These are phyloP conservation scores for Gonapodya prolifera DNA, from an alignment of 192 early-diverging fungal species.

Conservation along the genomic window DNA sequence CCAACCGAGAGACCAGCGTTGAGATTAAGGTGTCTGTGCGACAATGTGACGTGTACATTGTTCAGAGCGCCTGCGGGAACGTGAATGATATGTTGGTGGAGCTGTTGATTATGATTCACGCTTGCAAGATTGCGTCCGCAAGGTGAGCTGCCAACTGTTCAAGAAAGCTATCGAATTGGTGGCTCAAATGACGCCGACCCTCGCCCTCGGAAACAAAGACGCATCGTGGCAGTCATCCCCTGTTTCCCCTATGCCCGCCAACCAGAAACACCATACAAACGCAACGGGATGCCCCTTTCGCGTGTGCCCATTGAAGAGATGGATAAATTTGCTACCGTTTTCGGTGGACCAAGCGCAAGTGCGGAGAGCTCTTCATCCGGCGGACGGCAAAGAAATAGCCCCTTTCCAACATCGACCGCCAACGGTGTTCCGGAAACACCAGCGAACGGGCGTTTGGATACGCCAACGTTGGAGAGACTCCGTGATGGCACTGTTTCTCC, in stretches of 20 bases:
- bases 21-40: constrained; percentile 82
- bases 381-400: no score
- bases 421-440: no score
- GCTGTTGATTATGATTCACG: constrained; percentile 8
- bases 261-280: constrained; percentile 9
- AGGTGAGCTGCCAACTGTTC: no score
- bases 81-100: constrained; percentile 11
- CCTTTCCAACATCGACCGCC: no score
- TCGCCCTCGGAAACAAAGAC: not conserved
- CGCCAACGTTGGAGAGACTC: no score
- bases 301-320: constrained; percentile 5
- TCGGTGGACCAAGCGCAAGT: no score
- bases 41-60: constrained; percentile 85
- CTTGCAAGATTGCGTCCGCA: constrained; percentile 9
- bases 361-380: no score
- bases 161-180: not conserved
- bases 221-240: constrained; percentile 8
- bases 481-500: no score
- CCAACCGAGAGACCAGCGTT: constrained; percentile 90
- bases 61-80: constrained; percentile 37
- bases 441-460: no score
- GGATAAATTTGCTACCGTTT: not conserved
- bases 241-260: constrained; percentile 10
- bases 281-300: constrained; percentile 5
- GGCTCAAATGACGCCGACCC: not conserved